Evolutionary conservation across 2,329 filamentous ascomycete genomes (phyloP), one percentile per base, ranked within the genome.

Genomic region (Domatiomyces catenatus): DNA sequence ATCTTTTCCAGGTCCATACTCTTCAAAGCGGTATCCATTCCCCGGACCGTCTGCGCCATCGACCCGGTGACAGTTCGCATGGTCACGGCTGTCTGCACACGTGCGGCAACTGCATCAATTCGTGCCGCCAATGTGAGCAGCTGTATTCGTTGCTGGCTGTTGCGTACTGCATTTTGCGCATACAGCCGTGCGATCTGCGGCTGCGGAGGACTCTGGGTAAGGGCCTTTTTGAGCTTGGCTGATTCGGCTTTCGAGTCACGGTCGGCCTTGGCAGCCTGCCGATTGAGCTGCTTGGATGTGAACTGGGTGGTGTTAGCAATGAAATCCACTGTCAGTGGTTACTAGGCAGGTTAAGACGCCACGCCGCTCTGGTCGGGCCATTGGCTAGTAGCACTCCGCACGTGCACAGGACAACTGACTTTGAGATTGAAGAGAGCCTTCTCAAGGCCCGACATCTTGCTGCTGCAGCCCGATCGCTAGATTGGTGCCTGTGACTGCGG

Each of bases 1-100:
- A 82, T 81, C 76, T 65, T 65, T 53, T 72, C 70, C 18, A 72
- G 59, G 52, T 72, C 71, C 48, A 72, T 70, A 51, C 63, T 69
- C 54, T 68, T 67, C 2, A 66, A 64, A 2, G 70, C 70, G 0
- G 65, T 65, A 48, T 72, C 69, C 49, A 72, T 62, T 0, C 69
- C 70, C 10, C 67, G 65, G 26, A 67, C 68, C 0, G 70, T 70
- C 32, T 71, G 58, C 2, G 67, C 68, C 20, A 72, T 65, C 0
- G 68, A 69, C 2, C 66, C 63, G 2, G 69, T 70, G 8, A 69
- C 70, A 45, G 70, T 69, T 8, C 70, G 67, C 43, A 70, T 72
- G 50, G 66, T 69, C 46, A 72, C 69, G 1, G 69, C 70, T 15
- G 70, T 70, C 54, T 71, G 70, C 2, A 72, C 65, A 50, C 71